Percentiles rank a stretch among this genome's conserved stretches.
Evolutionary conservation across 768 basidiomycete genomes (phyloP).

Genomic region (Cystobasidium onofrii): DNA sequence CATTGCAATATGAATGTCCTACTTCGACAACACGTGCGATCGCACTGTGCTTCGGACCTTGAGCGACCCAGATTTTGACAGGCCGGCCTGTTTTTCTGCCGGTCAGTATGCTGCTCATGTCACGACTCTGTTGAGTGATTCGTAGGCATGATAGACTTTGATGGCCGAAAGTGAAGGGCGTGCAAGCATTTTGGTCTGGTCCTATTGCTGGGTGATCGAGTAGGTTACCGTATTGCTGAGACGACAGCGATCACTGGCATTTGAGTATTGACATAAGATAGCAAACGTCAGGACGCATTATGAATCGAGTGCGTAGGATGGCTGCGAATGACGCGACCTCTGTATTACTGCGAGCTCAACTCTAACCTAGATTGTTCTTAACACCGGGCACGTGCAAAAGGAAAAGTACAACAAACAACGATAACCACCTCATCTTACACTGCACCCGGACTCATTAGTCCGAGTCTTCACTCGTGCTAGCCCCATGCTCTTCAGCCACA

Average conservation of each 20-base stretch:
- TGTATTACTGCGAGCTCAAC: too few relatives aligned
- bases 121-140: not conserved
- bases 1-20: not conserved
- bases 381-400: not conserved
- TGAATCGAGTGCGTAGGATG: too few relatives aligned
- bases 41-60: slow-evolving; percentile 3
- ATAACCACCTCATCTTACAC: not conserved
- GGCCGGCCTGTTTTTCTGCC: slow-evolving; percentile 1
- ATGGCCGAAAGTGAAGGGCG: not conserved
- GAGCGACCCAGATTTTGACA: slow-evolving; percentile 14
- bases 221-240: too few relatives aligned
- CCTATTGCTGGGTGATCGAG: not conserved
- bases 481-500: not conserved
- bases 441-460: too few relatives aligned
- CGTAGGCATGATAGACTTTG: not conserved
- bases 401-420: not conserved
- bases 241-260: too few relatives aligned
- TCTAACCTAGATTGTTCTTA: too few relatives aligned
- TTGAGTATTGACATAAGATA: too few relatives aligned
- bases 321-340: too few relatives aligned
- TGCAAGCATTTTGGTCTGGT: not conserved
- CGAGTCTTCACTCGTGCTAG: slow-evolving; percentile 1
- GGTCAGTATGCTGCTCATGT: not conserved
- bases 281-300: too few relatives aligned
- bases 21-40: not conserved